These are phyloP conservation scores for Clarireedia homoeocarpa DNA, from an alignment of 2,329 filamentous ascomycete species.

Conservation along the genomic window DNA sequence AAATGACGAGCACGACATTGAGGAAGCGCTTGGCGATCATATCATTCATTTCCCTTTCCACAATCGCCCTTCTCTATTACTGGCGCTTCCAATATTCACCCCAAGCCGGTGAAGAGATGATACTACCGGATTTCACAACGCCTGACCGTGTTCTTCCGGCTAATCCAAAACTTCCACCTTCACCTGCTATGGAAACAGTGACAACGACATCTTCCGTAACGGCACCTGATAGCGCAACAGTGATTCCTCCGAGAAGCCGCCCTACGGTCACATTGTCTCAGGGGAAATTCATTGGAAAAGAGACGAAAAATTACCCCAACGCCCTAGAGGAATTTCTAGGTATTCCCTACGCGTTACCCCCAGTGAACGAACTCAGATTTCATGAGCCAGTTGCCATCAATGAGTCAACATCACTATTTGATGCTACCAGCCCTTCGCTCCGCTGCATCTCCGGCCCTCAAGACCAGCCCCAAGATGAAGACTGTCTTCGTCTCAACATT, in stretches of 20 bases:
- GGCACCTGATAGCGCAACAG: background rate
- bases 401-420: constrained; percentile 23
- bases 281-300: constrained; percentile 22
- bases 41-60: background rate
- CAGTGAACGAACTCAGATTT: constrained; percentile 40
- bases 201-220: background rate
- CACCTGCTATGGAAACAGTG: background rate
- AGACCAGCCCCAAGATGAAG: constrained; percentile 32
- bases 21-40: constrained; percentile 2
- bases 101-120: background rate
- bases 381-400: constrained; percentile 25
- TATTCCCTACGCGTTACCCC: constrained; percentile 41
- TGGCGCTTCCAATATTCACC: constrained; percentile 5
- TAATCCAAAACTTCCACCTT: background rate
- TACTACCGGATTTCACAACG: background rate
- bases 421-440: constrained; percentile 31
- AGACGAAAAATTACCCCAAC: constrained; percentile 17
- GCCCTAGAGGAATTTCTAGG: constrained; percentile 37
- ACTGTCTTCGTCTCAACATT: constrained; percentile 47
- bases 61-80: background rate
- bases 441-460: constrained; percentile 20
- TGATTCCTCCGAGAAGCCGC: background rate
- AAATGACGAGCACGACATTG: background rate
- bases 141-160: background rate
- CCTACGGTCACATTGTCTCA: constrained; percentile 18